Evolutionary conservation across 1,284 basidiomycete species (phyloP), one percentile per base, ranked within the genome.

Genomic region (Ceratobasidium sp.): DNA sequence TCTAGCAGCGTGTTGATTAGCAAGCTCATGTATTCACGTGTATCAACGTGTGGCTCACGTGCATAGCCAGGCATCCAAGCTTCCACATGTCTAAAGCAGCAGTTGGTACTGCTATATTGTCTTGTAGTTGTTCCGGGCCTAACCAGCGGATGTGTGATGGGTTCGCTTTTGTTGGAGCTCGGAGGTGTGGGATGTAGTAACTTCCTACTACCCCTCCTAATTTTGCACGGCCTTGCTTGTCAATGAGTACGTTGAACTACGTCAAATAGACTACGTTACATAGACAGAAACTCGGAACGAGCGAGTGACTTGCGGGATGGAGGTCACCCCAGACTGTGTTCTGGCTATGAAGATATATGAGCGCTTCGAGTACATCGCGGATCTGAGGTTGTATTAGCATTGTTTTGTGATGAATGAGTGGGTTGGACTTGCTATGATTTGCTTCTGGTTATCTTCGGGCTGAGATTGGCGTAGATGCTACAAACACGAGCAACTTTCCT

Each of bases 1-100:
- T 29, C 53, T 54, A 24, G 6, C 4, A 1, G 53, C 14, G 29
- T 4, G n/a, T 14, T 24, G 53, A 29, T 29, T 5, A 5, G 14
- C 29, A 13, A 9, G 29, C 14, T 6, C 11, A 43, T 14, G 41
- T 29, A 54, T 24, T 4, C 22, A 54, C 29, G 14, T 29, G 14
- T 6, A 13, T 24, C 4, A n/a, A 54, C 8, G 5, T 13, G 24
- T 6, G 14, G 5, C 24, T 4, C 2, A 54, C 53, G 22, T 24
- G 13, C n/a, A 54, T n/a, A 24, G 53, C 53, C 22, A 54, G 24
- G 24, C 53, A 54, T n/a, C 53, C 53, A 54, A 54, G 27, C 27
- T n/a, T 29, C 53, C 53, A 54, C 8, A 54, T 54, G 29, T 54
- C 53, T 13, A 29, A 13, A 11, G 19, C 53, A 11, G 24, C 6